Base-by-base conservation (phyloP, 495 filamentous ascomycete genomes). In the Antarctomyces pellizariae region DNA sequence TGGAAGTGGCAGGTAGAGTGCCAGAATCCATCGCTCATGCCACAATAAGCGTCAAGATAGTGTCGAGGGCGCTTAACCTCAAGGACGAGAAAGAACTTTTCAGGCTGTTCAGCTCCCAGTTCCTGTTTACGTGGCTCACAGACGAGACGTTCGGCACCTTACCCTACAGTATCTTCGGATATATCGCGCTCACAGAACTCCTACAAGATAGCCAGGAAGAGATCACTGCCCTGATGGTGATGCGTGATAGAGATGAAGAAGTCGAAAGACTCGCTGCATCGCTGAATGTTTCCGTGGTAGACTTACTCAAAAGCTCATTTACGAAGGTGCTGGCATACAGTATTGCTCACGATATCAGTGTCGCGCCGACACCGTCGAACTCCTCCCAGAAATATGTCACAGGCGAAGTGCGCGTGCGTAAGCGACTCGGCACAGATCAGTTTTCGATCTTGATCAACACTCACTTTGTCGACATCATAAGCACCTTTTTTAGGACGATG, bases 81-180 rank as follows among this genome's bases (percentile, higher is more conserved):
- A 41, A 52, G 18, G 55, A 62, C 20, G 54, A 75, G 1, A 61
- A 58, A 37, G 58, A 68, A 21, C 44, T 99, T 2, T 93, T 95
- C 44, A 59, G 56, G n/a, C 56, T 95, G 2, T 95, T 93, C 41
- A 68, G 75, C 10, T 70, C 82, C 13, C 89, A 99, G 44, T 58
- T 95, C n/a, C 54, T 95, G 3, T 90, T 77, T 43, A 90, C 82
- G 0, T 95, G 86, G 89, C 63, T 82, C 2, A 63, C 74, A 32
- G 45, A 48, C 1, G 60, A 71, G 26, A 48, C 57, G 14, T 47
- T 90, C 7, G 50, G 54, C 1, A 55, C 62, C 2, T 73, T 93
- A 29, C 82, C 86, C 5, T 92, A 65, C 37, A 51, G 56, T 24
- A 75, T 83, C 6, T 95, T 92, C 48, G 71, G 70, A 1, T 99